phyloP scores from a whole-genome alignment of 768 basidiomycete genomes.

The Auricularia sp. region DNA sequence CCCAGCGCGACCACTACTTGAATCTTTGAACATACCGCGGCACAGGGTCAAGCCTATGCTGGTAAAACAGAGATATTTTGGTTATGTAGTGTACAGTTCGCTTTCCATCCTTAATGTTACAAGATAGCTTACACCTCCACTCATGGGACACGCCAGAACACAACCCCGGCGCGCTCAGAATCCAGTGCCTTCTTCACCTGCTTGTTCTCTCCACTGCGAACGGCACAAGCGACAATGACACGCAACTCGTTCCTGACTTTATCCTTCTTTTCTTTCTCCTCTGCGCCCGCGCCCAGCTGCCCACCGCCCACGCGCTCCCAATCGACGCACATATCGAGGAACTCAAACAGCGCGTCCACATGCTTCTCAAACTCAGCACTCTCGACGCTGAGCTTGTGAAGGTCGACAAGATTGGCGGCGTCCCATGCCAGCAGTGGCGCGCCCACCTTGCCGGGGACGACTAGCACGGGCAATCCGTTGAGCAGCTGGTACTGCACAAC shows the following conservation, averaged over 20 bases:
- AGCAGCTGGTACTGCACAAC: slow-evolving; percentile 53
- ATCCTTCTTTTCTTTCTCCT: slow-evolving; percentile 22
- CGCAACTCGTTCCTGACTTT: slow-evolving; percentile 38
- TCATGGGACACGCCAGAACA: slow-evolving; percentile 56
- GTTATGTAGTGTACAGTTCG: no score
- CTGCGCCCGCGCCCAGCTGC: background rate
- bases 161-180: slow-evolving; percentile 48
- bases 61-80: no score
- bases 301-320: slow-evolving; percentile 38
- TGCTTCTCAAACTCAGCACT: background rate
- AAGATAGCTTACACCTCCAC: no score
- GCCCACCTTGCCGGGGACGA: slow-evolving; percentile 49
- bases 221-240: slow-evolving; percentile 45
- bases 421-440: slow-evolving; percentile 61
- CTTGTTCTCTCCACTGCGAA: slow-evolving; percentile 39
- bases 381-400: background rate
- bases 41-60: no score
- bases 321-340: slow-evolving; percentile 50
- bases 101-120: no score
- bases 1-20: slow-evolving; percentile 75
- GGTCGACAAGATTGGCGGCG: slow-evolving; percentile 29
- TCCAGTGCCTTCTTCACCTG: slow-evolving; percentile 49
- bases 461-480: slow-evolving; percentile 51
- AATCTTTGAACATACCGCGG: slow-evolving; percentile 4
- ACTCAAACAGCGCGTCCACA: slow-evolving; percentile 41